Evolutionary conservation across 1,284 basidiomycete genomes (phyloP).

Genomic region (Exsudoporus floridanus): DNA sequence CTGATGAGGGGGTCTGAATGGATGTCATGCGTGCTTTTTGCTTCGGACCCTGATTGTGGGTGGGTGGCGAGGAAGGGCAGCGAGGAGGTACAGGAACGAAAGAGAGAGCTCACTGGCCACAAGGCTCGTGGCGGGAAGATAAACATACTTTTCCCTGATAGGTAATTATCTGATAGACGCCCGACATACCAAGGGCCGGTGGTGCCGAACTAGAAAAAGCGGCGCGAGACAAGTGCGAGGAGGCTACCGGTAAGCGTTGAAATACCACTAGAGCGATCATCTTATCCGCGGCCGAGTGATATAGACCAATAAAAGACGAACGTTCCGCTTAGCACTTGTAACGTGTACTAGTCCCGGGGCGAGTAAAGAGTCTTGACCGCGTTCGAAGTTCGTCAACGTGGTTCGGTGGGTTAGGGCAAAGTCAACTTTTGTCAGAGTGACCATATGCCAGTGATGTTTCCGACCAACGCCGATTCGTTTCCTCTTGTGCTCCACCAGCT

Average conservation of each 20-base stretch:
- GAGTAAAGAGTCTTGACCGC: constrained; percentile 4
- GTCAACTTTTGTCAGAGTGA: constrained; percentile 15
- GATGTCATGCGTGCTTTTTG: constrained; percentile 3
- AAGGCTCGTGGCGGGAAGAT: constrained; percentile 17
- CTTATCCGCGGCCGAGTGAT: too few species aligned
- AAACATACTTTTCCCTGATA: constrained; percentile 5
- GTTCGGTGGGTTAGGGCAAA: constrained; percentile 5
- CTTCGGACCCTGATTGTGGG: background rate
- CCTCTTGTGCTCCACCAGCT: constrained; percentile 10
- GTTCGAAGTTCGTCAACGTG: constrained; percentile 16
- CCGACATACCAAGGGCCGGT: constrained; percentile 3
- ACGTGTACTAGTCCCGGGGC: constrained; percentile 17
- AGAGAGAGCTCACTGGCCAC: constrained; percentile 9
- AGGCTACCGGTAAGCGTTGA: too few species aligned
- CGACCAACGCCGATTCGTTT: constrained; percentile 25
- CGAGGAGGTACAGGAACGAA: constrained; percentile 13
- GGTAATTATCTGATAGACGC: constrained; percentile 17
- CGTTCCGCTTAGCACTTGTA: background rate
- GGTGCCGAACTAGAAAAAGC: background rate
- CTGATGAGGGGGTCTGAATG: background rate
- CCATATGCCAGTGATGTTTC: background rate
- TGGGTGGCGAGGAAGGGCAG: constrained; percentile 5
- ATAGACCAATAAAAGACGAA: too few species aligned
- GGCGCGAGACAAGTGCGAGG: background rate
- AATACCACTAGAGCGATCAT: too few species aligned